Evolutionary conservation across 768 basidiomycete genomes (phyloP), one percentile per base, ranked within the genome.

Genomic region (Agrocybe pediades): DNA sequence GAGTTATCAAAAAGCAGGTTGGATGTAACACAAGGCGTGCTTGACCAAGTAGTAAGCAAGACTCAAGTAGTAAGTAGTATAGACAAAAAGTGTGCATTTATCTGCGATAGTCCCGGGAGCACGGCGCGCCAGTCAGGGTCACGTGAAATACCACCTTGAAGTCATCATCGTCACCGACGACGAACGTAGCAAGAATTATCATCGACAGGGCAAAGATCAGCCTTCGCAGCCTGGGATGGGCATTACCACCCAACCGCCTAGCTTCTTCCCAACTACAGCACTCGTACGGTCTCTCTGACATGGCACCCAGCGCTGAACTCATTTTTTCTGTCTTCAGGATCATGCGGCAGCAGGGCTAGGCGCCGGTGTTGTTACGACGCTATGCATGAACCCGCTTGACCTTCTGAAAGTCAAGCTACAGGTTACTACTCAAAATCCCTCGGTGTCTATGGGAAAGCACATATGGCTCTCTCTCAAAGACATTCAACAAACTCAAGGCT

Each of bases 371-470:
- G 87, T 88, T 63, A 91, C 93, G 29, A 94, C 95, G 44, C 77
- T 98, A 25, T 92, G 92, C 71, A 95, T 98, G 92, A 95, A 98
- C 68, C 97, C 97, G 6, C 80, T 99, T 27, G 97, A 99, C 72
- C 81, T 98, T 9, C 79, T 99, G 71, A 98, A 98, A 74, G 81
- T 97, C 67, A 89, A 93, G 66, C 85, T 94, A 48, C 97, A 98
- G 71, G 91, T 97, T 6, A 84, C 87, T 19, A 95, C 90, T 0
- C 71, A 78, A 25, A 80, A 77, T 27, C 82, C 81, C 0, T 71
- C 76, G 36, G 85, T 81, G 15, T 83, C 83, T 25, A 66, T 88
- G 27, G 86, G 90, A 26, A 81, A 74, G 55, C 84, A 88, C 52
- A 94, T 98, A 57, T 94, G 88, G 82, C 62, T 71, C 39, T 83